Base-by-base conservation (phyloP, 768 basidiomycete genomes). In the Pisolithus microcarpus region DNA sequence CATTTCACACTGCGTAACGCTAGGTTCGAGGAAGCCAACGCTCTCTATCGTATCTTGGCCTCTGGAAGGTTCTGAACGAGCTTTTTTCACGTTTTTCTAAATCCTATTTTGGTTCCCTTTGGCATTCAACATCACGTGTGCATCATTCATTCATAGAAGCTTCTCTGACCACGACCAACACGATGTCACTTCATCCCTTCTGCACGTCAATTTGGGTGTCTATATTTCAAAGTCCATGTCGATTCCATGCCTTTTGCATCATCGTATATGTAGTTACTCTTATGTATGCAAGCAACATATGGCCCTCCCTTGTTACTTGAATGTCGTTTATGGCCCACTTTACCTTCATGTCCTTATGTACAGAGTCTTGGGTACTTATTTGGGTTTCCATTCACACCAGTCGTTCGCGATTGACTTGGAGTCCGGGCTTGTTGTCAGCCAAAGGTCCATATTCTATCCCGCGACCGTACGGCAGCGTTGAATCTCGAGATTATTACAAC, bases 1-100 rank as follows among this genome's bases (percentile, higher is more conserved):
- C 84, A 87, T 61, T 91, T 91, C 58, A 80, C 80, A 40, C 72
- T 91, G 44, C 77, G 79, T 37, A 75, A 87, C 58, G 76, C 88
- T 10, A 76, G 82, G 3, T 82, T 88, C 52, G 85, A 87, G 61
- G 87, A 90, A 56, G 87, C 87, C 16, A 87, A 84, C 55, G 64
- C 74, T 52, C 74, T 90, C 42, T 91, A 89, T 60, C 78, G 87
- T 19, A 61, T 75, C 44, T 72, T 90, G 56, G 85, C 78, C 42
- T 65, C 63, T 40, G 65, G 66, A 48, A 65, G 72, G 52, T 63
- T 60, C 47, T 67, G 56, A 55, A 24, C 23, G n/a, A 46, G 18
- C 18, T 2, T 19, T 40, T 28, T 26, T 26, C 24, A 16, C 24
- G 3, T 28, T 18, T 46, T 13, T 19, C 4, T 28, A 26, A 15